Evolutionary conservation across 2,329 filamentous ascomycete genomes (phyloP).

Genomic region (Sarocladium strictum): DNA sequence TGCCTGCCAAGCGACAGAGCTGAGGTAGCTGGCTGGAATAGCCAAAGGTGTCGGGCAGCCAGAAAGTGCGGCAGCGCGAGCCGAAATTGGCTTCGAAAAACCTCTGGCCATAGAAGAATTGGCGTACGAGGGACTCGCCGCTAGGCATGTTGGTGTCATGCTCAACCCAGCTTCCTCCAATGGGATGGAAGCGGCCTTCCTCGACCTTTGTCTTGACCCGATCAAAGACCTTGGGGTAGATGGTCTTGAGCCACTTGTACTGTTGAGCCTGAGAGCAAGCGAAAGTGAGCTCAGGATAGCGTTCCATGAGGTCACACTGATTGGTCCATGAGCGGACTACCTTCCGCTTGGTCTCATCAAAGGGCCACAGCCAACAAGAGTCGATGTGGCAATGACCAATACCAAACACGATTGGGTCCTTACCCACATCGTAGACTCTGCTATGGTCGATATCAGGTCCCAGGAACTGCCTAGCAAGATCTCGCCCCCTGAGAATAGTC

Average conservation of each 20-base stretch:
- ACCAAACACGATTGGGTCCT: slow-evolving; percentile 72
- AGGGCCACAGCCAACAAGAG: slow-evolving; percentile 98
- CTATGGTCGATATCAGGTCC: slow-evolving; percentile 75
- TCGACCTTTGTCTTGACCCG: slow-evolving; percentile 88
- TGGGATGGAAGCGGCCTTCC: slow-evolving; percentile 85
- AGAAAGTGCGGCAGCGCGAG: slow-evolving; percentile 83
- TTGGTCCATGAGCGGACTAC: slow-evolving; percentile 94
- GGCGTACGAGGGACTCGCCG: slow-evolving; percentile 86
- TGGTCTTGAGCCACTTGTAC: slow-evolving; percentile 91
- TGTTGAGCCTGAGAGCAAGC: slow-evolving; percentile 92
- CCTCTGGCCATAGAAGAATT: slow-evolving; percentile 92
- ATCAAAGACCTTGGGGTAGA: slow-evolving; percentile 84
- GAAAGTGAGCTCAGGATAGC: slow-evolving; percentile 91
- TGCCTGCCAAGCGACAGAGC: slow-evolving; percentile 86
- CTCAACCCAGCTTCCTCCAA: slow-evolving; percentile 97
- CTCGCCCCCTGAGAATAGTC: slow-evolving; percentile 71
- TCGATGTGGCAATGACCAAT: slow-evolving; percentile 98
- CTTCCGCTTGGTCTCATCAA: slow-evolving; percentile 95
- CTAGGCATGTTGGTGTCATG: slow-evolving; percentile 97
- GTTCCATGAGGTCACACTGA: slow-evolving; percentile 91
- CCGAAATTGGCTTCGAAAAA: slow-evolving; percentile 95
- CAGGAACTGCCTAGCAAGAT: slow-evolving; percentile 78
- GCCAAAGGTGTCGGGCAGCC: slow-evolving; percentile 96
- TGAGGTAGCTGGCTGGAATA: slow-evolving; percentile 95
- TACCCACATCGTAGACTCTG: slow-evolving; percentile 74